Evolutionary conservation across 2,329 filamentous ascomycete species (phyloP).

Genomic region (Thielaviopsis ethacetica): DNA sequence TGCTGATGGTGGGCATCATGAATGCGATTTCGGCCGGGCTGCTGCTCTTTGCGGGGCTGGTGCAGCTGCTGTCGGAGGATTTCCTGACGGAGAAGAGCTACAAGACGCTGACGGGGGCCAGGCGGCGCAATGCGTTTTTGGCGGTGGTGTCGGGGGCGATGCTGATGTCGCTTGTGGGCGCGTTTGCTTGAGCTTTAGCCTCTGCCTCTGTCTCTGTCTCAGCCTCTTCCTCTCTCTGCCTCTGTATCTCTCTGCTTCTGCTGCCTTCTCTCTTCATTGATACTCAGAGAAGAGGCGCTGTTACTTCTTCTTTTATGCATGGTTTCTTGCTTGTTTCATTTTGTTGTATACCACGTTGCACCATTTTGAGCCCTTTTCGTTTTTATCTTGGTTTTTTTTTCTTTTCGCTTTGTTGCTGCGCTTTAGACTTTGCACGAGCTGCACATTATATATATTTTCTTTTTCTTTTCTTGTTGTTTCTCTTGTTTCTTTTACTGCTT

Average conservation of each 20-base stretch:
- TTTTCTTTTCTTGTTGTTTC: background rate
- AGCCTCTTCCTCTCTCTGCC: background rate
- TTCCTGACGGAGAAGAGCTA: slow-evolving; percentile 66
- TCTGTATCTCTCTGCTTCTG: slow-evolving; percentile 11
- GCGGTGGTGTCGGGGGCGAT: slow-evolving; percentile 47
- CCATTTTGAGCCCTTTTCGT: background rate
- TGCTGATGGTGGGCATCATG: slow-evolving; percentile 74
- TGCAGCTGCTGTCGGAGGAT: slow-evolving; percentile 73
- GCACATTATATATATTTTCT: background rate
- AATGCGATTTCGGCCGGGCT: slow-evolving; percentile 73
- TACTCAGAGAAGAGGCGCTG: too few species aligned
- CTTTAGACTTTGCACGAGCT: background rate
- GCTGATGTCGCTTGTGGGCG: slow-evolving; percentile 56
- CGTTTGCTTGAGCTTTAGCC: slow-evolving; percentile 40
- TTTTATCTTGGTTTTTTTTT: background rate
- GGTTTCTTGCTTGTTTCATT: background rate
- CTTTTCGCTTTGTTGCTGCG: background rate
- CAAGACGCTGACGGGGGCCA: slow-evolving; percentile 43
- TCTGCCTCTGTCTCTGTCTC: too few species aligned
- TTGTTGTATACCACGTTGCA: slow-evolving; percentile 1
- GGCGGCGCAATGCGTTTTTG: slow-evolving; percentile 44
- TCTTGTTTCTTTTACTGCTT: background rate
- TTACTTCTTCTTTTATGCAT: background rate
- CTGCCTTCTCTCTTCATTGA: slow-evolving; percentile 4
- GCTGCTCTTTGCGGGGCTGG: slow-evolving; percentile 65